phyloP scores from a whole-genome alignment of 106 monocot species.

The Phalaenopsis equestris region DNA sequence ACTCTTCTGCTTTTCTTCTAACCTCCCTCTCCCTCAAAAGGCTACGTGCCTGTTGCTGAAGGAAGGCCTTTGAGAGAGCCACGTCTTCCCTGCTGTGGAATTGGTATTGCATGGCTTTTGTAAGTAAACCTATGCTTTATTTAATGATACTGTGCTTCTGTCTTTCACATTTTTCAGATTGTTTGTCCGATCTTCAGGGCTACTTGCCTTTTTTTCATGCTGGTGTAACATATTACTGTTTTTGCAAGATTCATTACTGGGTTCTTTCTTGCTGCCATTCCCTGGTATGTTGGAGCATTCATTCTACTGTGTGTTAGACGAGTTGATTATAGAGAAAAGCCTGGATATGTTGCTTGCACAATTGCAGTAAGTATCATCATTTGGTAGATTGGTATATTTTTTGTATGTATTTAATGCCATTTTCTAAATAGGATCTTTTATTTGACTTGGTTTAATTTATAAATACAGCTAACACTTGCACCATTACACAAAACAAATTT shows the following conservation, averaged over 20 bases:
- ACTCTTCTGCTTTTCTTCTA: not conserved
- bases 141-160: not conserved
- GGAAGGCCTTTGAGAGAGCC: constrained; percentile 20
- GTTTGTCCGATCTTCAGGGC: not conserved
- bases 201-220: not conserved
- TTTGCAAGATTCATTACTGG: constrained; percentile 64
- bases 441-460: not conserved
- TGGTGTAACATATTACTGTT: not conserved
- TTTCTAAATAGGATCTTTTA: not conserved
- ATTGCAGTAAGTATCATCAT: constrained; percentile 44
- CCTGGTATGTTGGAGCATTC: constrained; percentile 85
- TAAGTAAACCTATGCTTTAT: constrained; percentile 10
- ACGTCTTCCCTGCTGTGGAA: constrained; percentile 21
- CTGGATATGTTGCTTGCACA: constrained; percentile 68
- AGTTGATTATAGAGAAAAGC: constrained; percentile 73
- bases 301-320: constrained; percentile 48
- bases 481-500: not conserved
- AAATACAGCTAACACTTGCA: not conserved
- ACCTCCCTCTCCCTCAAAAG: not conserved
- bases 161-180: not conserved
- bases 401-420: not conserved
- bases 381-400: not conserved
- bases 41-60: constrained; percentile 13
- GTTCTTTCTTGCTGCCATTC: constrained; percentile 81
- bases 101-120: constrained; percentile 26